These are phyloP conservation scores for Collybiopsis confluens DNA, from an alignment of 768 basidiomycete genomes.

Conservation along the genomic window DNA sequence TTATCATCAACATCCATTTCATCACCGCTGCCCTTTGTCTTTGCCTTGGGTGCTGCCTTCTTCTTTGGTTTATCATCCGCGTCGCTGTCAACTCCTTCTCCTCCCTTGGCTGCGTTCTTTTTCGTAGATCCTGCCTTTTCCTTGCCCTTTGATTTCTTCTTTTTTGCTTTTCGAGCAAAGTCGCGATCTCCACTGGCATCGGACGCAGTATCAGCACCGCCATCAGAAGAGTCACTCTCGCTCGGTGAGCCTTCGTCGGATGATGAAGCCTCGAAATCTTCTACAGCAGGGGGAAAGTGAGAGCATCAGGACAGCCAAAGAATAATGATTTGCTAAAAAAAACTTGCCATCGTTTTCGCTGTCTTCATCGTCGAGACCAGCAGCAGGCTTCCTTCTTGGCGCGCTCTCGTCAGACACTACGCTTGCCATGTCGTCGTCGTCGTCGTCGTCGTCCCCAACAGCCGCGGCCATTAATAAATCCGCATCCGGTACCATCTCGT, in stretches of 20 bases:
- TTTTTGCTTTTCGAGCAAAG: slow-evolving; percentile 38
- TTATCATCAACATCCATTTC: slow-evolving; percentile 34
- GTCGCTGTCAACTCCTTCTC: slow-evolving; percentile 34
- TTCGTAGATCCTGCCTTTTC: slow-evolving; percentile 37
- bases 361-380: slow-evolving; percentile 62
- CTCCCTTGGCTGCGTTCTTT: slow-evolving; percentile 25
- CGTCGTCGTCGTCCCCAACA: slow-evolving; percentile 61
- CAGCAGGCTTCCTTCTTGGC: slow-evolving; percentile 41
- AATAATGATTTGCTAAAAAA: neutral
- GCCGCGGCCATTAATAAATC: slow-evolving; percentile 67
- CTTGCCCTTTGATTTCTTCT: slow-evolving; percentile 41
- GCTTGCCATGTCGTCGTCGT: slow-evolving; percentile 80
- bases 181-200: slow-evolving; percentile 81
- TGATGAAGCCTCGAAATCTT: slow-evolving; percentile 86
- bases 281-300: too few species aligned
- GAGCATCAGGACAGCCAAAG: too few species aligned
- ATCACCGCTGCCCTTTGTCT: slow-evolving; percentile 37
- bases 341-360: slow-evolving; percentile 66
- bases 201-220: slow-evolving; percentile 75
- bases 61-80: slow-evolving; percentile 36
- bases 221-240: slow-evolving; percentile 58
- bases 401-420: slow-evolving; percentile 67
- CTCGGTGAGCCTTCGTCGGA: slow-evolving; percentile 89
- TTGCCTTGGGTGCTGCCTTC: slow-evolving; percentile 45
- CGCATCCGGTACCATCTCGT: slow-evolving; percentile 89